These are phyloP conservation scores for Geosmithia morbida DNA, from an alignment of 2,329 filamentous ascomycete genomes.

Conservation along the genomic window DNA sequence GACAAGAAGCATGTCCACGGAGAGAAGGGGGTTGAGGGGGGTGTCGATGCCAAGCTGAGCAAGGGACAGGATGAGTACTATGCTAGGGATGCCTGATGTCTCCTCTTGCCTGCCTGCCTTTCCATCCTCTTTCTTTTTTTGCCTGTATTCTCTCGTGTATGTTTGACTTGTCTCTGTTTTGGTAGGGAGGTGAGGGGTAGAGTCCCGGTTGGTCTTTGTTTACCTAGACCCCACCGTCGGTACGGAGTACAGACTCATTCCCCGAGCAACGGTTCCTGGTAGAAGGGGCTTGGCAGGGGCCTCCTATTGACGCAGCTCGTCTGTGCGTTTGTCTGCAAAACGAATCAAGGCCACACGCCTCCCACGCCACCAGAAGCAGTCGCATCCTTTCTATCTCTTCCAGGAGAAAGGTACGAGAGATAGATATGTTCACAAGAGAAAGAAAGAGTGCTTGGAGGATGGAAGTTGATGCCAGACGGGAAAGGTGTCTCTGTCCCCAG, in stretches of 20 bases:
- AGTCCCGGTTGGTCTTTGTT: background rate
- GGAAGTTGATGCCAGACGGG: too few relatives aligned
- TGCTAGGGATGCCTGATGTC: conserved; percentile 7
- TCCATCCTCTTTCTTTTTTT: background rate
- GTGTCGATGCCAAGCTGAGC: conserved; percentile 19
- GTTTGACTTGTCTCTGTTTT: too few relatives aligned
- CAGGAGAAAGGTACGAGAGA: too few relatives aligned
- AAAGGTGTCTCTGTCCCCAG: too few relatives aligned
- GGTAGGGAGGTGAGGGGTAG: too few relatives aligned
- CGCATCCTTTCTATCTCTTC: background rate
- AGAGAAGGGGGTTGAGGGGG: conserved; percentile 23
- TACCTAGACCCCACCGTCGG: background rate
- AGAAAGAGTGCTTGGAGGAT: too few relatives aligned
- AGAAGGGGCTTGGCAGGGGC: background rate
- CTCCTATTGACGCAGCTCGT: background rate
- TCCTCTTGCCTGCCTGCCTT: background rate
- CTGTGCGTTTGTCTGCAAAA: background rate
- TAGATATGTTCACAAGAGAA: too few relatives aligned
- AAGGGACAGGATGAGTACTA: conserved; percentile 37
- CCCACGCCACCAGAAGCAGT: background rate
- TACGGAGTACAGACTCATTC: background rate
- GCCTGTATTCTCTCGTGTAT: too few relatives aligned
- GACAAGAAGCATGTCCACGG: conserved; percentile 30
- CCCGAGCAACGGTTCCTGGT: background rate
- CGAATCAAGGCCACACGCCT: background rate